These are phyloP conservation scores for Solanum ahanhuiri DNA, from an alignment of 257 asterid genomes.

Conservation along the genomic window DNA sequence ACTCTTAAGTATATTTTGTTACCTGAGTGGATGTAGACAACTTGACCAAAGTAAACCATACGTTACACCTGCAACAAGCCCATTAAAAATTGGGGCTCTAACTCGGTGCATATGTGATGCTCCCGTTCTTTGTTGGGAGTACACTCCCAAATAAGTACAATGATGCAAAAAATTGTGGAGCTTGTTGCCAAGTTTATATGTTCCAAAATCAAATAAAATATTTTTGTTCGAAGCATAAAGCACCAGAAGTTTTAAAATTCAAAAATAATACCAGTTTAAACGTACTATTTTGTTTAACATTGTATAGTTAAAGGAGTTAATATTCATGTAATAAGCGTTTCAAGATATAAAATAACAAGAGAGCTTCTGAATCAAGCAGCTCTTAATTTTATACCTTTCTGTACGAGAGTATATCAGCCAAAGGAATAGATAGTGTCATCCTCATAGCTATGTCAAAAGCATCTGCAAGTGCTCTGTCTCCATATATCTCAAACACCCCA, in stretches of 20 bases:
- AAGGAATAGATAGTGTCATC: conserved; percentile 81
- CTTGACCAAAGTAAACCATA: background rate
- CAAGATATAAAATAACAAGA: background rate
- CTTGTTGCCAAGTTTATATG: background rate
- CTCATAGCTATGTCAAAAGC: conserved; percentile 82
- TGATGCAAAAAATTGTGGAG: background rate
- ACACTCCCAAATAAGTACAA: background rate
- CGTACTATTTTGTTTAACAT: background rate
- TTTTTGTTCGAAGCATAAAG: background rate
- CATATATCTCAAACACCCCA: conserved; percentile 96
- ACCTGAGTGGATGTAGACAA: background rate
- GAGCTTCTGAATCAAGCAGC: background rate
- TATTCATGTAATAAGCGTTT: background rate
- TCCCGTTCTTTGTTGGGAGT: background rate
- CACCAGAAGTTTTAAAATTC: background rate
- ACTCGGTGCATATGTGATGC: background rate
- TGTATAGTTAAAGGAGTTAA: background rate
- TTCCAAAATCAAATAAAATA: background rate
- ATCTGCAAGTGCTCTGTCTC: conserved; percentile 98
- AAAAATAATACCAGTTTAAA: background rate
- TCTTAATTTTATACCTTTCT: conserved; percentile 53
- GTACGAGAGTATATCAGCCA: conserved; percentile 83
- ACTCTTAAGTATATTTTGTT: background rate
- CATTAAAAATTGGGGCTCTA: background rate
- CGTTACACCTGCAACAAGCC: background rate